phyloP scores from a whole-genome alignment of 768 basidiomycete genomes.

The Melanogaster broomeanus region DNA sequence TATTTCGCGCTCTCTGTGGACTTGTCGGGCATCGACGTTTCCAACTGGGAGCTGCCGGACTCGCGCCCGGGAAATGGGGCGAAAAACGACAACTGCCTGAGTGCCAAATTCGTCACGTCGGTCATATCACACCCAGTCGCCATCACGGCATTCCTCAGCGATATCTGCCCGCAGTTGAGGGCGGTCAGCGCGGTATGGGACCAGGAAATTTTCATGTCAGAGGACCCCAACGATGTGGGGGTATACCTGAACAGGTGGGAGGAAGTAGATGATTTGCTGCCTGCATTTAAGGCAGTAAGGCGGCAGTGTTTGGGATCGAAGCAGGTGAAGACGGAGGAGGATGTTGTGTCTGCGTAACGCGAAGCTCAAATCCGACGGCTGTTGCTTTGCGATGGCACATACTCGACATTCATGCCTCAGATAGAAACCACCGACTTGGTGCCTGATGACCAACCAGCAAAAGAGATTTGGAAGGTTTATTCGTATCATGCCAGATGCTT shows the following conservation, averaged over 20 bases:
- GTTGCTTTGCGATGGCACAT: too few relatives aligned
- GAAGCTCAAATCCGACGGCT: neutral
- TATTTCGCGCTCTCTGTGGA: constrained; percentile 22
- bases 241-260: constrained; percentile 18
- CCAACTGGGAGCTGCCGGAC: neutral
- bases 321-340: neutral
- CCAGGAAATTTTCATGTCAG: neutral
- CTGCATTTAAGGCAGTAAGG: constrained; percentile 22
- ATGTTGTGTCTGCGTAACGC: neutral
- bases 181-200: constrained; percentile 15
- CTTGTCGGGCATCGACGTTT: constrained; percentile 17
- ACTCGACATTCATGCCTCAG: too few relatives aligned
- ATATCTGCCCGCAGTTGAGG: constrained; percentile 20
- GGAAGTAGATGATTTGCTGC: constrained; percentile 23
- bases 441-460: too few relatives aligned
- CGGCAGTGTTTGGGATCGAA: constrained; percentile 14
- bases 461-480: too few relatives aligned
- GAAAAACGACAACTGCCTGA: constrained; percentile 4
- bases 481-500: too few relatives aligned
- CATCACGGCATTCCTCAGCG: constrained; percentile 28
- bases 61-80: constrained; percentile 11
- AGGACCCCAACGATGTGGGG: constrained; percentile 8
- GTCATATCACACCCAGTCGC: constrained; percentile 14
- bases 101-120: constrained; percentile 23
- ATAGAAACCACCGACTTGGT: too few relatives aligned